Base-by-base conservation (phyloP, 23 red algal species). In the Gracilaria caudata region DNA sequence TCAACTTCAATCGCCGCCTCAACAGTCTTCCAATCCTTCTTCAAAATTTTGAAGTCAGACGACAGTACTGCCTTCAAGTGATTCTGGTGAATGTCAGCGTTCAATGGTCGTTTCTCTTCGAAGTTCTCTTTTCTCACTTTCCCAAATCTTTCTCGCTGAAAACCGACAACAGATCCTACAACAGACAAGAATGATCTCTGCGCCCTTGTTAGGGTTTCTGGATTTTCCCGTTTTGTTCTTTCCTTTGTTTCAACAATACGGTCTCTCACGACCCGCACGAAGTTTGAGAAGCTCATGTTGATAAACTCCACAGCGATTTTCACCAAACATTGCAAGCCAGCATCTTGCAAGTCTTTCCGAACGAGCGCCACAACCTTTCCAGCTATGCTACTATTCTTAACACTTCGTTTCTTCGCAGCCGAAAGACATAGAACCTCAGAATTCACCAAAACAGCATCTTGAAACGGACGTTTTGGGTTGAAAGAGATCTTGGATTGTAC, bases 1-100 rank as follows among this genome's bases (percentile, higher is more conserved):
- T 79, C 86, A 30, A 90, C 51, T 21, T 81, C 76, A 29, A 90
- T 68, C 34, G 44, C 86, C 8, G 73, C 73, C 36, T 90, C 86
- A 5, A 90, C 73, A 39, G 73, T 36, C 40, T 64, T 68, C 86
- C 86, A 90, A 7, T 79, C 86, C 38, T 39, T 54, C n/a, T 80
- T 90, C 19, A 79, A 14, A 68, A 79, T 80, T 35, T 90, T 90
- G 32, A 90, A 90, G 39, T 79, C 76, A 23, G 55, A 24, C 34
- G 74, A 41, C 19, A 90, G 58, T 7, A 81, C 35, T 55, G 51
- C 51, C 34, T 75, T 87, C 83, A 87, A 78, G 45, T 77, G 14
- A 36, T 87, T 87, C 25, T 87, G 41, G 35, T 87, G 83, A 9
- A 87, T 65, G 16, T 87, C 65, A 41, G 66, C 43, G 38, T n/a